phyloP scores from a whole-genome alignment of 2,329 filamentous ascomycete genomes.

The Cadophora gregata region DNA sequence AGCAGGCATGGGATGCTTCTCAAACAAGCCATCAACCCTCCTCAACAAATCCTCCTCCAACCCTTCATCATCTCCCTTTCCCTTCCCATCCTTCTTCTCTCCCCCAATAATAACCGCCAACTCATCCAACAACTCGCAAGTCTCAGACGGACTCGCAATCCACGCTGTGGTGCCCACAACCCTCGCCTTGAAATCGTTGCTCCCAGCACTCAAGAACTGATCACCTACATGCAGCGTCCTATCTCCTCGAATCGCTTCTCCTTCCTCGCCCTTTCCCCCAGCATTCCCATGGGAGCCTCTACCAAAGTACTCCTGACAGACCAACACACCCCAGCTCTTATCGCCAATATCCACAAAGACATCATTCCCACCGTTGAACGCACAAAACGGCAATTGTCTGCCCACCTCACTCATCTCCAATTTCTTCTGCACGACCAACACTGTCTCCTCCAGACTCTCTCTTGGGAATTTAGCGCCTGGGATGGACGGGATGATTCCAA shows the following conservation, averaged over 20 bases:
- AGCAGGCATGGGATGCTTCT: constrained; percentile 27
- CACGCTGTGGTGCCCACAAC: constrained; percentile 94
- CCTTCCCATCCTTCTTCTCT: background rate
- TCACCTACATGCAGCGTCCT: constrained; percentile 94
- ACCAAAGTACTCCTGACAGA: constrained; percentile 90
- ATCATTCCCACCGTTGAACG: constrained; percentile 97
- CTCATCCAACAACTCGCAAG: constrained; percentile 87
- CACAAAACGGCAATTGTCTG: constrained; percentile 81
- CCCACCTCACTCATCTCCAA: constrained; percentile 81
- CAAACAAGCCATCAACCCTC: constrained; percentile 27
- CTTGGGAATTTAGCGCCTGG: constrained; percentile 73
- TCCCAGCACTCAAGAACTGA: constrained; percentile 92
- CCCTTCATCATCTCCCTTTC: constrained; percentile 5
- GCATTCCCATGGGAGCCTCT: constrained; percentile 12
- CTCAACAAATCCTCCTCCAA: constrained; percentile 22
- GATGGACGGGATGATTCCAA: constrained; percentile 74
- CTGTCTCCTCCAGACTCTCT: constrained; percentile 93
- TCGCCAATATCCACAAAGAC: constrained; percentile 99
- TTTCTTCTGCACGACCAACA: constrained; percentile 91
- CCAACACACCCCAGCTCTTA: constrained; percentile 93
- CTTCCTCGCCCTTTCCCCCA: constrained; percentile 56
- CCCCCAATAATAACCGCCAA: constrained; percentile 59
- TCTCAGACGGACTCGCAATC: constrained; percentile 93
- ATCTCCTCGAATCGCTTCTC: constrained; percentile 64
- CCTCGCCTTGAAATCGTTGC: constrained; percentile 96